Base-by-base conservation (phyloP, 164 flowering plant genomes). In the Vitis rupestris region DNA sequence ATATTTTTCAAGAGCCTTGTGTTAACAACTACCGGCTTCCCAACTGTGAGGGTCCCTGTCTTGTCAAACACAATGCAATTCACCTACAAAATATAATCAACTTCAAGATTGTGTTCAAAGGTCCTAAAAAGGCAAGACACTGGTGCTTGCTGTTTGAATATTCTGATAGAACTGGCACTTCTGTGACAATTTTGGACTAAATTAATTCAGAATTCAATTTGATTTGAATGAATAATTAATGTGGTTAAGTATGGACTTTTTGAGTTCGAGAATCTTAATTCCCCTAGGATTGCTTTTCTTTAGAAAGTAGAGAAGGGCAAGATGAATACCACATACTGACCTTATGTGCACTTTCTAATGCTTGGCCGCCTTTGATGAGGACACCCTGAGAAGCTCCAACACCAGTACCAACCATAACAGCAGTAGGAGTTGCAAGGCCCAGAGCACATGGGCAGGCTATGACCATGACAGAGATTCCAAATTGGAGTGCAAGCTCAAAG, bases 391-490 rank as follows among this genome's bases (percentile, higher is more conserved):
- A 75, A 59, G 96, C 98, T 60, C 94, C 96, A 59, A 86, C 89
- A 2, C 94, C 97, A 19, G 96, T 90, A 19, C 89, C 97, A 80
- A 94, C 98, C 97, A 94, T 94, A 54, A 90, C 93, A 11, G 98
- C 96, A 9, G 96, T 90, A 2, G 98, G 97, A 37, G 98, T 93
- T 13, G 96, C 97, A 27, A 91, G 73, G 19, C 94, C 98, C 2
- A 91, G 87, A 56, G 98, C 97, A 78, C 97, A 94, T 2, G 98
- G 96, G 72, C 96, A 94, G 10, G 98, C 97, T 58, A 91, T 87
- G 57, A 93, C 96, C 87, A 90, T 79, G 7, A 90, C 96, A 51
- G 96, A 87, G n/a, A 93, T 91, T 54, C 87, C 90, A 79, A 91
- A 91, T 72, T 84, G 86, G 44, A 93, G 90, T 63, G 97, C 97